Base-by-base conservation (phyloP, 2,329 filamentous ascomycete genomes). In the Ceratocystis lukuohia region DNA sequence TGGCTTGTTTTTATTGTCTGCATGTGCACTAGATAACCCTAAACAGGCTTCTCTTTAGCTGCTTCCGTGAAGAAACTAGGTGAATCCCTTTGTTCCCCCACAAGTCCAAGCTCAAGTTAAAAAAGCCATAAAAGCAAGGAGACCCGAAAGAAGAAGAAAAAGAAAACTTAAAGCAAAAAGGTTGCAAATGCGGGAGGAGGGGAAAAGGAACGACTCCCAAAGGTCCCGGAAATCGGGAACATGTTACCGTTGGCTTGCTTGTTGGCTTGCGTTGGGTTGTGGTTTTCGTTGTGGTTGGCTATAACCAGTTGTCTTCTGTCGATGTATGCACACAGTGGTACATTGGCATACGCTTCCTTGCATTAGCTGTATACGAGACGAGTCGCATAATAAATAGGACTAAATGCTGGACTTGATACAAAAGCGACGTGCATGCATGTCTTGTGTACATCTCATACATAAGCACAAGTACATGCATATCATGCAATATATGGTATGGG, bases 51-150 rank as follows among this genome's bases (percentile, higher is more conserved):
- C 48, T 48, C 7, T 20, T 4, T 50, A 20, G 22, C n/a, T n/a
- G n/a, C 48, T 50, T 10, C n/a, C 3, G n/a, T 20, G 12, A 41
- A 41, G 37, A 41, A 41, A 41, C 3, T 4, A 41, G 3, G 37
- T 20, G 53, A 50, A 25, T 57, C 10, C 28, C 53, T 57, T 57
- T 57, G 53, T 57, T 57, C 53, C 53, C 48, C 53, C 53, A 28
- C 53, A 57, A 57, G 53, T 57, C 53, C 15, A 57, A 57, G 53
- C 53, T 57, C 8, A 5, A 30, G 53, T 17, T 17, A 12, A n/a
- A 57, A 57, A 3, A 12, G 15, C 22, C 7, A 20, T 3, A 20
- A 12, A 50, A 20, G 48, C n/a, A 41, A 41, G 37, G 37, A 41
- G 37, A 41, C 10, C 37, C 37, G 2, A 50, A 22, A 22, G 22